Evolutionary conservation across 805 yeast genomes (phyloP).

Genomic region (Ogataea populi-albae): DNA sequence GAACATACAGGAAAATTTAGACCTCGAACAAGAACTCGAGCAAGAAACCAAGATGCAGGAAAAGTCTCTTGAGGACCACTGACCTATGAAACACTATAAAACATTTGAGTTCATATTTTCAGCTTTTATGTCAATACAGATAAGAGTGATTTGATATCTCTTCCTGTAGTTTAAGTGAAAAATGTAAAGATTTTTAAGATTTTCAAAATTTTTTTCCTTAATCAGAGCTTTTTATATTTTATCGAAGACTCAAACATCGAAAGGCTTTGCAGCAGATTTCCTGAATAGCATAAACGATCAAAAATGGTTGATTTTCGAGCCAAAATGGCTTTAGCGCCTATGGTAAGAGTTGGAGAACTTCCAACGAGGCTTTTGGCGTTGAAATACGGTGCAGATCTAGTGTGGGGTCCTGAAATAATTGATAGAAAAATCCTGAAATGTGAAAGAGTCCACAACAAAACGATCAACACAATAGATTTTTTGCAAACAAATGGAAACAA

Average conservation of each 20-base stretch:
- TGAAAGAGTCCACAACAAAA: constrained; percentile 56
- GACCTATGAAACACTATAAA: no score
- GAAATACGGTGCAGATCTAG: constrained; percentile 86
- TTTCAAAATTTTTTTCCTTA: no score
- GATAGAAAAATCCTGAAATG: constrained; percentile 80
- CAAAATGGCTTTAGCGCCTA: constrained; percentile 86
- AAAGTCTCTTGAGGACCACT: constrained; percentile 1
- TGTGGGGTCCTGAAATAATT: constrained; percentile 94
- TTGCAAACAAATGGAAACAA: constrained; percentile 39
- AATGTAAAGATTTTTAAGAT: no score
- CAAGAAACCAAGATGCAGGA: constrained; percentile 33
- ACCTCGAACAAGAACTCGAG: constrained; percentile 42
- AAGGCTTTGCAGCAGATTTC: no score
- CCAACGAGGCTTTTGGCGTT: constrained; percentile 83
- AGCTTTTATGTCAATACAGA: not conserved
- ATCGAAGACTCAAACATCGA: no score
- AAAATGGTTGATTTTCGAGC: constrained; percentile 75
- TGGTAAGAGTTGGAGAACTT: constrained; percentile 94
- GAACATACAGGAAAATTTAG: constrained; percentile 86
- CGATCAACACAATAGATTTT: constrained; percentile 60
- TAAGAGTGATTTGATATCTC: no score
- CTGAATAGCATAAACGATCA: no score
- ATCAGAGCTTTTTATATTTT: no score
- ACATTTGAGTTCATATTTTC: not conserved
- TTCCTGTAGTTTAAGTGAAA: no score